phyloP scores from a whole-genome alignment of 805 yeast species.

The Saturnispora ahearnii region DNA sequence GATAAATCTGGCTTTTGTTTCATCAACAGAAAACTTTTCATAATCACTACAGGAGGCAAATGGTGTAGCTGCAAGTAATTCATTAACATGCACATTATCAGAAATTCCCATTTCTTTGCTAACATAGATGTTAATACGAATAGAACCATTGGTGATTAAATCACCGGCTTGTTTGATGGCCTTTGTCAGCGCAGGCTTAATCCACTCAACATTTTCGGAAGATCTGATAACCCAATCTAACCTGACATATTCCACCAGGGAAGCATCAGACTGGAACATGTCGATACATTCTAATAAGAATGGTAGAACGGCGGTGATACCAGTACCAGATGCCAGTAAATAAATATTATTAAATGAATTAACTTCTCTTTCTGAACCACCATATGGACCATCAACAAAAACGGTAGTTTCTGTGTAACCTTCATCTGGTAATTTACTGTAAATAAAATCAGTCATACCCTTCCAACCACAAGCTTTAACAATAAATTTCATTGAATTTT shows the following conservation, averaged over 20 bases:
- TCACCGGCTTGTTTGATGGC: conserved; percentile 25
- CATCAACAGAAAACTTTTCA: not conserved
- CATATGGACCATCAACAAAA: conserved; percentile 50
- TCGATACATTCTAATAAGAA: conserved; percentile 25
- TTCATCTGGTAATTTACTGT: conserved; percentile 22
- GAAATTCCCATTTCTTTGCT: conserved; percentile 2
- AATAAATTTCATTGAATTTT: conserved; percentile 33
- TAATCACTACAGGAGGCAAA: not conserved
- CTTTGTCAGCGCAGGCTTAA: conserved; percentile 29
- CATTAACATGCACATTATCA: not conserved
- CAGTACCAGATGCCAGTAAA: conserved; percentile 41
- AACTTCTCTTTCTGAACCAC: conserved; percentile 40
- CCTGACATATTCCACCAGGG: conserved; percentile 25
- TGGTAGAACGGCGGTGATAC: conserved; percentile 43
- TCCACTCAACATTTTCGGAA: conserved; percentile 32
- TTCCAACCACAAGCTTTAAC: conserved; percentile 31
- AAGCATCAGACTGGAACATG: conserved; percentile 14
- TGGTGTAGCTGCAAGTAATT: not conserved
- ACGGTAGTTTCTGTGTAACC: conserved; percentile 25
- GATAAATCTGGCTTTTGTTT: not conserved
- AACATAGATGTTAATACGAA: conserved; percentile 16
- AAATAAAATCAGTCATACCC: conserved; percentile 38
- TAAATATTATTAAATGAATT: conserved; percentile 36
- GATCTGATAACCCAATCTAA: conserved; percentile 39
- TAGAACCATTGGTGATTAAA: conserved; percentile 12